Evolutionary conservation across 2,329 filamentous ascomycete genomes (phyloP).

Genomic region (Clonostachys chloroleuca): DNA sequence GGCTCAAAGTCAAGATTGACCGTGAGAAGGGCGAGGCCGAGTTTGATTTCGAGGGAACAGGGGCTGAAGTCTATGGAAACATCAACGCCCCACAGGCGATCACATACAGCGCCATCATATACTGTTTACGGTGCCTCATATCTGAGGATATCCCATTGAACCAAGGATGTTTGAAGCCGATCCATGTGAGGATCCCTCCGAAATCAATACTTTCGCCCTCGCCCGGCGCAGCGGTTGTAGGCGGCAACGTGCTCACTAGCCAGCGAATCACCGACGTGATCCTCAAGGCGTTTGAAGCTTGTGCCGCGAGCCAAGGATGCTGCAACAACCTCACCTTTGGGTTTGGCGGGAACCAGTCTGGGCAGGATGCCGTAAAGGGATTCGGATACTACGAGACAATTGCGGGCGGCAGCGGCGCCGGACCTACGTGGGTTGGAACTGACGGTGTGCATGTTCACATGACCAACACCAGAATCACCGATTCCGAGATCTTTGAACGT

Average conservation of each 20-base stretch:
- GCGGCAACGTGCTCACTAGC: slow-evolving; percentile 64
- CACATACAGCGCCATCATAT: slow-evolving; percentile 83
- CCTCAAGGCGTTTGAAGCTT: slow-evolving; percentile 71
- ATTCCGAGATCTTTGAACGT: slow-evolving; percentile 38
- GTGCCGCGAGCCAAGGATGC: slow-evolving; percentile 74
- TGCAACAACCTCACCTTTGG: slow-evolving; percentile 84
- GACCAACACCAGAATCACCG: slow-evolving; percentile 77
- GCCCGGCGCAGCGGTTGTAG: slow-evolving; percentile 74
- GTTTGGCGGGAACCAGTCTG: slow-evolving; percentile 47
- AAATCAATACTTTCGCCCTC: slow-evolving; percentile 72
- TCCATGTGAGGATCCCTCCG: slow-evolving; percentile 68
- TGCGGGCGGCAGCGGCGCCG: slow-evolving; percentile 63
- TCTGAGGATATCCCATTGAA: slow-evolving; percentile 79
- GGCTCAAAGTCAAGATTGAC: slow-evolving; percentile 70
- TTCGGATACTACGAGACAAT: slow-evolving; percentile 59
- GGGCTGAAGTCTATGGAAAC: slow-evolving; percentile 75
- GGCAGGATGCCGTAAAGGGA: slow-evolving; percentile 27
- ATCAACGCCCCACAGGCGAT: slow-evolving; percentile 80
- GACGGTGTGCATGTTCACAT: slow-evolving; percentile 45
- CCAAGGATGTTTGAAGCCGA: slow-evolving; percentile 74
- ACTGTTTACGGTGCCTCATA: slow-evolving; percentile 76
- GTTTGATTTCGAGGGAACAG: slow-evolving; percentile 78
- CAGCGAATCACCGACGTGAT: slow-evolving; percentile 40
- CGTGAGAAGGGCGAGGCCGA: slow-evolving; percentile 69
- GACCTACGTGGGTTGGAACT: slow-evolving; percentile 42